Base-by-base conservation (phyloP, 164 flowering plant species). In the Nymphaea colorata region DNA sequence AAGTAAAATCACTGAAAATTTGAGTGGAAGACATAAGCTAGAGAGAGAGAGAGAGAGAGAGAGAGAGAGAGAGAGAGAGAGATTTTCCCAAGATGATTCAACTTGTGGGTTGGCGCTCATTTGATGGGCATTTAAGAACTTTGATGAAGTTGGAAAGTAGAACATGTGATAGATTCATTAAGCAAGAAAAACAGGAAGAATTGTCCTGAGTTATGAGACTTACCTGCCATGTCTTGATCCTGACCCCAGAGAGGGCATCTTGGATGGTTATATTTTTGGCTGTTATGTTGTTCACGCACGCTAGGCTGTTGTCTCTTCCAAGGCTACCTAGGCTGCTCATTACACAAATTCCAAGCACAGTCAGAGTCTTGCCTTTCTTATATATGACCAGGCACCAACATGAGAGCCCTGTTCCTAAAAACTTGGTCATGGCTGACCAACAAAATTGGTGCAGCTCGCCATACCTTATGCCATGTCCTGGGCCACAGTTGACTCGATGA, bases 391-490 rank as follows among this genome's bases (percentile, higher is more conserved):
- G 12, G 55, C 55, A 47, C 55, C 55, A 47, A 47, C 3, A 12
- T 6, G 55, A 6, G 12, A 47, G 55, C 5, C 55, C 11, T 47
- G 55, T 7, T 12, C 12, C 55, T 6, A 47, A 47, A 6, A 47
- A 47, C 55, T 47, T 47, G 55, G 55, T 12, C 12, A 25, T 25
- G 36, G 36, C 36, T 25, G 36, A 25, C 36, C 36, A 25, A 25
- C 36, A 25, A 25, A 25, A 25, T 25, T 25, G 36, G 36, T 25
- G 36, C 36, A 47, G 55, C 6, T 12, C 12, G 5, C 16, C 5
- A 7, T 80, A 87, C 98, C 98, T 90, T 59, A 93, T 86, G 0
- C 98, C 98, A 78, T 90, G 98, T 6, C 98, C 98, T 43, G 97
- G 98, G 57, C 97, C 96, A 73, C 98, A 91, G 57, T 80, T 80